Evolutionary conservation across 2,329 filamentous ascomycete genomes (phyloP).

Genomic region (Rachicladosporium sp.): DNA sequence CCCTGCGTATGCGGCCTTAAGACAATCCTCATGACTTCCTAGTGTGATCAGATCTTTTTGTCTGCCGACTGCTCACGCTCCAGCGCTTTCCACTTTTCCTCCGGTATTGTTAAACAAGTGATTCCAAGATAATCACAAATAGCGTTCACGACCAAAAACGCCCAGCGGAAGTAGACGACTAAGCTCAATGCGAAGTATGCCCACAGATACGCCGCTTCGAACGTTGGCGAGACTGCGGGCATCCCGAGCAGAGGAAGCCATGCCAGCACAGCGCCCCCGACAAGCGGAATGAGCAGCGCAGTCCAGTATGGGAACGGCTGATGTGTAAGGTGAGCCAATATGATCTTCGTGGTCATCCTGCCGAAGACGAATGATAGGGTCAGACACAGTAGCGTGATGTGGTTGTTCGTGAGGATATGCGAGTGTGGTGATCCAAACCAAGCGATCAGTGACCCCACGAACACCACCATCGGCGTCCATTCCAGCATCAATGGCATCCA

Average conservation of each 20-base stretch:
- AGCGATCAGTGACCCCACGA: slow-evolving; percentile 57
- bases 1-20: no score
- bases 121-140: slow-evolving; percentile 91
- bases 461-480: slow-evolving; percentile 84
- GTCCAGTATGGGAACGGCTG: slow-evolving; percentile 98
- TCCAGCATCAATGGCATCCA: slow-evolving; percentile 77
- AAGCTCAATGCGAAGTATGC: slow-evolving; percentile 72
- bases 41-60: no score
- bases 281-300: slow-evolving; percentile 72
- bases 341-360: slow-evolving; percentile 97
- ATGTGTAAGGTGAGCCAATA: slow-evolving; percentile 82
- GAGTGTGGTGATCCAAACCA: slow-evolving; percentile 92
- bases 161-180: slow-evolving; percentile 88
- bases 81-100: slow-evolving; percentile 22
- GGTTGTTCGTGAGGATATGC: slow-evolving; percentile 67
- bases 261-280: slow-evolving; percentile 69
- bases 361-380: slow-evolving; percentile 97
- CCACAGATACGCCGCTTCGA: slow-evolving; percentile 72
- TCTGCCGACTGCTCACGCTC: slow-evolving; percentile 12
- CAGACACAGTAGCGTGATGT: slow-evolving; percentile 80
- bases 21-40: no score
- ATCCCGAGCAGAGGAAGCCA: slow-evolving; percentile 73
- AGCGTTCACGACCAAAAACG: slow-evolving; percentile 74
- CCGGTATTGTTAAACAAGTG: slow-evolving; percentile 75
- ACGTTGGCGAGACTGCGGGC: slow-evolving; percentile 43